Evolutionary conservation across 495 filamentous ascomycete genomes (phyloP).

Genomic region (Penicillium ucsense): DNA sequence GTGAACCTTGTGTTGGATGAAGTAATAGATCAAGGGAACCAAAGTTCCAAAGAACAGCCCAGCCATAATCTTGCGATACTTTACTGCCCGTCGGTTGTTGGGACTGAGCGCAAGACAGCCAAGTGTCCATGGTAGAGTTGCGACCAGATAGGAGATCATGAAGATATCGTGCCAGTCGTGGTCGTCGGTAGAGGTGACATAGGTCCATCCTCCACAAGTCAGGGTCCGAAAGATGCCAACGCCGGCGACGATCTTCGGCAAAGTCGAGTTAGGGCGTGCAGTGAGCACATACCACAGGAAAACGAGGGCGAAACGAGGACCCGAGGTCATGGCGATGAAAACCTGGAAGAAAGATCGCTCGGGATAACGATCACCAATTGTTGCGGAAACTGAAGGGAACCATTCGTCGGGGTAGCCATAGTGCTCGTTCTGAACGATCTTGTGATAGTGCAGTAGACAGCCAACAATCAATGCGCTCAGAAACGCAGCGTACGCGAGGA

Average conservation of each 20-base stretch:
- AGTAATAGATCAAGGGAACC: constrained; percentile 88
- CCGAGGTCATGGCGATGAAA: constrained; percentile 94
- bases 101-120: constrained; percentile 88
- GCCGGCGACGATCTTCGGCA: constrained; percentile 74
- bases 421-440: constrained; percentile 97
- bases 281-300: constrained; percentile 89
- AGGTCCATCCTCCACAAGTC: constrained; percentile 97
- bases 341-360: constrained; percentile 94
- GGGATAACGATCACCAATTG: constrained; percentile 97
- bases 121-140: constrained; percentile 89
- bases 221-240: constrained; percentile 81
- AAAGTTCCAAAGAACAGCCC: constrained; percentile 82
- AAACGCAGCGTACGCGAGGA: constrained; percentile 81
- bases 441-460: constrained; percentile 77
- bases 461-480: constrained; percentile 83
- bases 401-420: constrained; percentile 96
- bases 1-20: constrained; percentile 98
- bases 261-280: constrained; percentile 55
- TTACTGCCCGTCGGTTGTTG: constrained; percentile 71
- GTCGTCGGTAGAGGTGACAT: constrained; percentile 96
- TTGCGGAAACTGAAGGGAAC: constrained; percentile 97
- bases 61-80: constrained; percentile 80
- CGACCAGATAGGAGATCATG: constrained; percentile 96
- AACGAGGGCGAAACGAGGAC: constrained; percentile 85
- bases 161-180: constrained; percentile 99